Conservation (phyloP, 176 grass and related monocot genomes). For the Luzula sylvatica region DNA sequence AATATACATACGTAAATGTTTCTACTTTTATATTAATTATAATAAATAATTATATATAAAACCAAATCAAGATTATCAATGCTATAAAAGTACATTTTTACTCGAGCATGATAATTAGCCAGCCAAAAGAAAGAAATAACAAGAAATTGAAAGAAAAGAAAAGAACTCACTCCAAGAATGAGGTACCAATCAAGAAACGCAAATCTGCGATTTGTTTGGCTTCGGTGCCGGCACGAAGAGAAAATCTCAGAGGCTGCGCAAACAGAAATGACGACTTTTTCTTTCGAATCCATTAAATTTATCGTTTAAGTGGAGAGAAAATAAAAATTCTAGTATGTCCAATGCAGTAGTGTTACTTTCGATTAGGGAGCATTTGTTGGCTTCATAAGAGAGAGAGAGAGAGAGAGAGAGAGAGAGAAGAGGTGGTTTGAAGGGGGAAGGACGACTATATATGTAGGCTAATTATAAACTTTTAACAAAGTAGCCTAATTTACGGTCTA, state of each 20-base stretch:
- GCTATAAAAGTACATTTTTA: background rate
- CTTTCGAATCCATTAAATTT: slow-evolving; percentile 14
- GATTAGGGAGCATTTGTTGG: background rate
- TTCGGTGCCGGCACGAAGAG: slow-evolving; percentile 47
- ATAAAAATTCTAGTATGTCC: background rate
- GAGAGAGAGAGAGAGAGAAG: background rate
- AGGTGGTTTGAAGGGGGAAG: background rate
- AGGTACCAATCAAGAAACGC: slow-evolving; percentile 90
- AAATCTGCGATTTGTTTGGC: slow-evolving; percentile 21
- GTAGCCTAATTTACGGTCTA: background rate
- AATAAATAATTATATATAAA: background rate
- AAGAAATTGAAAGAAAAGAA: background rate
- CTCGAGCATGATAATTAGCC: background rate
- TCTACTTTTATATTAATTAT: too few relatives aligned
- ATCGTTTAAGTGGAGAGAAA: background rate
- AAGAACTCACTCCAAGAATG: slow-evolving; percentile 53
- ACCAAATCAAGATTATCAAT: background rate
- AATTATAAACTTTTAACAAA: background rate
- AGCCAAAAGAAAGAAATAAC: background rate
- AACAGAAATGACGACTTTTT: slow-evolving; percentile 21
- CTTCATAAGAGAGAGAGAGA: background rate
- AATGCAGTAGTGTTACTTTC: background rate
- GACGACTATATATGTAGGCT: background rate
- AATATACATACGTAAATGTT: background rate
- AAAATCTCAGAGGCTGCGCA: slow-evolving; percentile 48